A percentile compares a stretch with the other conserved stretches of the same genome.
These are phyloP conservation scores for Jatropha curcas DNA, from an alignment of 345 rosid genomes.

Conservation along the genomic window DNA sequence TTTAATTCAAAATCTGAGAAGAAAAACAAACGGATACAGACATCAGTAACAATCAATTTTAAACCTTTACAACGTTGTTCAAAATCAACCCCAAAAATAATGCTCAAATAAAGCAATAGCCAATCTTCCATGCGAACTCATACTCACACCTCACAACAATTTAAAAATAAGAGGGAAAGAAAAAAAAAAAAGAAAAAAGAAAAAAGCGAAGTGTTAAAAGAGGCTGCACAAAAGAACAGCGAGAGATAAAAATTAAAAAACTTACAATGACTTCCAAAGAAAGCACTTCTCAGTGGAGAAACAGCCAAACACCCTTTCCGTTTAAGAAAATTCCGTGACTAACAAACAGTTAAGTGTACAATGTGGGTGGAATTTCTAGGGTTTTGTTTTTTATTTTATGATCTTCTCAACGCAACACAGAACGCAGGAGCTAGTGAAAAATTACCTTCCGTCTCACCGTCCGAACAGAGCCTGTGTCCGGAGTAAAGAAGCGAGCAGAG, in stretches of 20 bases:
- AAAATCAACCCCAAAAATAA: background rate
- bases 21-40: background rate
- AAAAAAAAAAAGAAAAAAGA: too few relatives aligned
- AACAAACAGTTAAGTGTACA: too few relatives aligned
- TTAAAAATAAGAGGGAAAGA: background rate
- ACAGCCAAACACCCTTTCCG: background rate
- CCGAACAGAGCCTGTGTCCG: too few relatives aligned
- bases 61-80: background rate
- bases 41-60: background rate
- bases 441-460: too few relatives aligned
- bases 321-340: too few relatives aligned
- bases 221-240: too few relatives aligned
- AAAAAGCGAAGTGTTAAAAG: too few relatives aligned
- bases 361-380: background rate
- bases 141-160: background rate
- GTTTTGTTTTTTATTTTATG: background rate
- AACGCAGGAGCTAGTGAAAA: background rate
- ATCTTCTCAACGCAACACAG: background rate
- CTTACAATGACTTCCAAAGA: background rate
- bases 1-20: slow-evolving; percentile 24
- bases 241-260: too few relatives aligned
- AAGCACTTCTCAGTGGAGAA: background rate
- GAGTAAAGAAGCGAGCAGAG: background rate
- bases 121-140: background rate
- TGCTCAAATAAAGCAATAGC: background rate